phyloP scores from a whole-genome alignment of 2,329 filamentous ascomycete species.

The Fonsecaea multimorphosa region DNA sequence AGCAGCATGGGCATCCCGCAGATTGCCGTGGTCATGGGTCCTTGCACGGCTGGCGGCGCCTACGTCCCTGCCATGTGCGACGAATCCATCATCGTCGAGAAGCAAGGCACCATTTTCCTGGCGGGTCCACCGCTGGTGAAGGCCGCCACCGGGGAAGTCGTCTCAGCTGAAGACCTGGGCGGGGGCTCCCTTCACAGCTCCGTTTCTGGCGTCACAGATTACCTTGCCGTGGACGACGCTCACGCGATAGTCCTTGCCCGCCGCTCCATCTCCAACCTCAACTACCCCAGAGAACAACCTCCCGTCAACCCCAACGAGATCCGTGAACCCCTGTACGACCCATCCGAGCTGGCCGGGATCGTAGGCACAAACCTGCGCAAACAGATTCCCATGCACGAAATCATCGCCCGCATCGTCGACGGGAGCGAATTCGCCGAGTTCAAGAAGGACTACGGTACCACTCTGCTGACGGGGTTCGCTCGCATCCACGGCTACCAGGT shows the following conservation, averaged over 20 bases:
- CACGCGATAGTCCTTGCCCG: slow-evolving; percentile 87
- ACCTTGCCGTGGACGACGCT: slow-evolving; percentile 90
- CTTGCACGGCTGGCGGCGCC: slow-evolving; percentile 92
- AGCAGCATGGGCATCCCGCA: slow-evolving; percentile 87
- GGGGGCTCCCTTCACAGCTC: slow-evolving; percentile 89
- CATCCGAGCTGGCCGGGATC: slow-evolving; percentile 82
- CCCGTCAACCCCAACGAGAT: slow-evolving; percentile 49
- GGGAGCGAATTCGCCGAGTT: slow-evolving; percentile 91
- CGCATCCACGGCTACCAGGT: slow-evolving; percentile 87
- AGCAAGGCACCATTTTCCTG: slow-evolving; percentile 97
- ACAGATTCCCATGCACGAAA: slow-evolving; percentile 83
- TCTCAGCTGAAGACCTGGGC: slow-evolving; percentile 87
- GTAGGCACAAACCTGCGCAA: slow-evolving; percentile 87
- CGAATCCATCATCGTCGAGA: slow-evolving; percentile 93
- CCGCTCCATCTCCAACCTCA: slow-evolving; percentile 83
- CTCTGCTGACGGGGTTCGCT: slow-evolving; percentile 90
- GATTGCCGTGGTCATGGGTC: slow-evolving; percentile 94
- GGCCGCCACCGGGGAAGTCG: slow-evolving; percentile 90
- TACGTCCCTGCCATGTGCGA: slow-evolving; percentile 98
- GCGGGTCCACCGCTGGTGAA: slow-evolving; percentile 94
- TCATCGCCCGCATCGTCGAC: slow-evolving; percentile 92
- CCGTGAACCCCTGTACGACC: slow-evolving; percentile 79
- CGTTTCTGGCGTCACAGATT: slow-evolving; percentile 91
- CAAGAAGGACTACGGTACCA: slow-evolving; percentile 87
- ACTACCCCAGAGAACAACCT: slow-evolving; percentile 70